A percentile compares a stretch with the other conserved stretches of the same genome.
Conservation (phyloP, 805 yeast genomes). For the Brettanomyces sp. region DNA sequence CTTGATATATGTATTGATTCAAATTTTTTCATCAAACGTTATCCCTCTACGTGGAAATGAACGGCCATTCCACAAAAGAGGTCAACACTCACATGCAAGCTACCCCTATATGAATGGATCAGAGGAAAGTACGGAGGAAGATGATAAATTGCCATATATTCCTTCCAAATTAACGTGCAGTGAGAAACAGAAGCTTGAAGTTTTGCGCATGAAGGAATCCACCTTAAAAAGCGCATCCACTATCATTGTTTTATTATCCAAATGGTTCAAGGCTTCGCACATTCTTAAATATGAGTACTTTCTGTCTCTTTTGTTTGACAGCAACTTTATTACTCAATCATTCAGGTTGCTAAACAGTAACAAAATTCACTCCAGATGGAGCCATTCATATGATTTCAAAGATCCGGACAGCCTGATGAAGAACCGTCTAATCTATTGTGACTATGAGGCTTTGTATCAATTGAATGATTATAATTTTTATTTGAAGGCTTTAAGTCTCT, state of each 20-base stretch:
- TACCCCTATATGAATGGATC: background rate
- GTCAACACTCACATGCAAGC: background rate
- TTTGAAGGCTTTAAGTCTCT: conserved; percentile 12
- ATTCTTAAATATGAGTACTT: conserved; percentile 71
- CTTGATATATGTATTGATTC: conserved; percentile 52
- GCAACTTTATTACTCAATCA: conserved; percentile 38
- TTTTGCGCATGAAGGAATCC: conserved; percentile 51
- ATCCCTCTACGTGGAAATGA: conserved; percentile 16
- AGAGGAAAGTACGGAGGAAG: conserved; percentile 1
- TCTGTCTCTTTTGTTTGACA: conserved; percentile 63
- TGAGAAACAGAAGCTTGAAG: conserved; percentile 39
- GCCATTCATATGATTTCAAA: conserved; percentile 17
- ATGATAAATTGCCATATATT: conserved; percentile 8
- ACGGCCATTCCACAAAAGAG: conserved; percentile 15
- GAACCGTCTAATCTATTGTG: conserved; percentile 24
- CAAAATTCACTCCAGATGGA: conserved; percentile 18
- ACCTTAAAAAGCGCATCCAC: conserved; percentile 51
- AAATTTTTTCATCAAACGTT: conserved; percentile 48
- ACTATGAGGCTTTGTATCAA: conserved; percentile 19
- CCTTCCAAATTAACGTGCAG: conserved; percentile 11
- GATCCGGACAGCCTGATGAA: conserved; percentile 19
- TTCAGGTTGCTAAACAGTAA: conserved; percentile 25
- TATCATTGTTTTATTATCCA: conserved; percentile 41
- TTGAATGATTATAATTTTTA: conserved; percentile 20
- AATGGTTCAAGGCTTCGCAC: conserved; percentile 78